A percentile compares a stretch with the other conserved stretches of the same genome.
phyloP scores from a whole-genome alignment of 192 early-diverging fungal species.

The Coemansia sp. region DNA sequence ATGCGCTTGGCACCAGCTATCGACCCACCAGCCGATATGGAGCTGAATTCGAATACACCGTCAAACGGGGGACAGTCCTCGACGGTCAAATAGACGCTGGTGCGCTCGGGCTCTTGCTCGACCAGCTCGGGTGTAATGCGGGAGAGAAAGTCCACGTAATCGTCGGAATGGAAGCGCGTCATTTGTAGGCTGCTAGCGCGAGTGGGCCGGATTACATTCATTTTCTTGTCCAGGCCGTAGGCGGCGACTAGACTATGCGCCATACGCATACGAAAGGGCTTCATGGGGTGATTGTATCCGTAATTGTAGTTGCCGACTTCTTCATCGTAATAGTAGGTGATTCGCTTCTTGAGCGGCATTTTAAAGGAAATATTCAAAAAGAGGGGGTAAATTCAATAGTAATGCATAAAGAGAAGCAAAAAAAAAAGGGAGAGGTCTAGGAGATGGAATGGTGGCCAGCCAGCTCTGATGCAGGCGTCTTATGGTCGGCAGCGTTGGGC shows the following conservation, averaged over 20 bases:
- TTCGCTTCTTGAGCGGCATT: conserved; percentile 49
- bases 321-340: conserved; percentile 57
- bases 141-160: conserved; percentile 91
- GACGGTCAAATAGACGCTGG: conserved; percentile 74
- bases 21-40: conserved; percentile 89
- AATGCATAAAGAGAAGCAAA: neutral
- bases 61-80: conserved; percentile 99
- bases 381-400: neutral
- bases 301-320: conserved; percentile 86
- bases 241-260: conserved; percentile 92
- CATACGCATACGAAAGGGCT: conserved; percentile 94
- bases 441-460: conserved; percentile 43
- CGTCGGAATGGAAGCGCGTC: conserved; percentile 92
- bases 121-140: conserved; percentile 75
- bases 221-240: conserved; percentile 93
- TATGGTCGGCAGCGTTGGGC: conserved; percentile 75
- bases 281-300: conserved; percentile 96
- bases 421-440: neutral
- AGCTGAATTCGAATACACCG: conserved; percentile 94
- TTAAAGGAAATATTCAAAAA: conserved; percentile 8
- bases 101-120: conserved; percentile 61
- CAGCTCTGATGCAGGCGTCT: conserved; percentile 56
- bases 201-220: conserved; percentile 81
- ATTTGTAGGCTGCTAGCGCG: conserved; percentile 86
- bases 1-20: conserved; percentile 92